phyloP scores from a whole-genome alignment of 371 early-diverging fungal species.

The Mortierella sp. region DNA sequence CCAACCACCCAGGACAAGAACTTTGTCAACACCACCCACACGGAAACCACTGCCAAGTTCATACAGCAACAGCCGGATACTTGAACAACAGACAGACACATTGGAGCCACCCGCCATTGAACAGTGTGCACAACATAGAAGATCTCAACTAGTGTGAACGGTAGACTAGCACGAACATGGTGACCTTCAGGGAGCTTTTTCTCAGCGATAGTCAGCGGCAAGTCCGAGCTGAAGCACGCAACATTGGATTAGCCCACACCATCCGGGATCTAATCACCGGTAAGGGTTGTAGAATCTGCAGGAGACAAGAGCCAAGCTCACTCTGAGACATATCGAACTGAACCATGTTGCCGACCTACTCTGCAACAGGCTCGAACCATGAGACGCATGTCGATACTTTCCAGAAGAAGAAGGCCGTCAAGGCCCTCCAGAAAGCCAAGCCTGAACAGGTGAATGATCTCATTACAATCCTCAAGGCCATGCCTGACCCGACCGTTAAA shows the following conservation, averaged over 20 bases:
- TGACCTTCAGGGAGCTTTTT: slow-evolving; percentile 30
- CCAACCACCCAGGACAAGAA: background rate
- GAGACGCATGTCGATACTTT: slow-evolving; percentile 36
- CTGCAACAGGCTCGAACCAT: slow-evolving; percentile 31
- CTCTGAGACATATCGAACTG: no score
- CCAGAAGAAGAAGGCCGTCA: slow-evolving; percentile 50
- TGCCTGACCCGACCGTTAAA: slow-evolving; percentile 52
- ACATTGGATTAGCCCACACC: slow-evolving; percentile 47
- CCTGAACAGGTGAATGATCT: slow-evolving; percentile 44
- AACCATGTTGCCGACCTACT: background rate
- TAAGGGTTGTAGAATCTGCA: slow-evolving; percentile 4
- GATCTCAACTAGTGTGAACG: no score
- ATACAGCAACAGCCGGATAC: background rate
- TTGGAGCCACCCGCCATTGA: no score
- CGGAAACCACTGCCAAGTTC: background rate
- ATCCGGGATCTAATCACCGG: slow-evolving; percentile 53
- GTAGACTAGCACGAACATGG: slow-evolving; percentile 1
- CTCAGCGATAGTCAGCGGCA: slow-evolving; percentile 39
- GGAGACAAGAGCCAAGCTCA: no score
- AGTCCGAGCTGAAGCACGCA: slow-evolving; percentile 41
- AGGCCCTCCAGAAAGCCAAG: slow-evolving; percentile 47
- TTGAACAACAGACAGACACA: background rate
- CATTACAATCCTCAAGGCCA: slow-evolving; percentile 51
- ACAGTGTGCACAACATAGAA: no score
- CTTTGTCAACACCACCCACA: background rate